Percentiles rank a stretch among this genome's conserved stretches.
These are phyloP conservation scores for Elsinoe necatrix DNA, from an alignment of 2,329 filamentous ascomycete genomes.

Conservation along the genomic window DNA sequence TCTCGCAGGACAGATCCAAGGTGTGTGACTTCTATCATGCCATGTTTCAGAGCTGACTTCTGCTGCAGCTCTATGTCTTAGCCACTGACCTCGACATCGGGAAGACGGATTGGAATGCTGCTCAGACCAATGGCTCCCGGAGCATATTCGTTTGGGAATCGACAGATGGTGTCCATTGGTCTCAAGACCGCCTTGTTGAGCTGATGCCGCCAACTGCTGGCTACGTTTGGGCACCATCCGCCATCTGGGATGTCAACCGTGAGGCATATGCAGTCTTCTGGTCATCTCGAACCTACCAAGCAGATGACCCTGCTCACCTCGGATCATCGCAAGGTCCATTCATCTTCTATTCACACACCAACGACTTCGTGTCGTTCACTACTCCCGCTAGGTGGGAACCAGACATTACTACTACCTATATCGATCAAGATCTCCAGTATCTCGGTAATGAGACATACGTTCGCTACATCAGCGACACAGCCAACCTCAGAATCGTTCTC, in stretches of 20 bases:
- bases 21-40: background rate
- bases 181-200: conserved; percentile 38
- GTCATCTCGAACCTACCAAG: conserved; percentile 39
- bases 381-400: conserved; percentile 45
- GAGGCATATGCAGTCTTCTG: conserved; percentile 43
- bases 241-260: conserved; percentile 44
- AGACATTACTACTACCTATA: conserved; percentile 39
- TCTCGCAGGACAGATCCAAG: conserved; percentile 4
- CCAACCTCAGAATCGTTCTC: conserved; percentile 44
- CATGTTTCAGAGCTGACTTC: background rate
- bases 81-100: conserved; percentile 31
- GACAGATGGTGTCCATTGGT: conserved; percentile 45
- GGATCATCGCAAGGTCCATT: conserved; percentile 29
- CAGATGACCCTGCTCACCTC: conserved; percentile 42
- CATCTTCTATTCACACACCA: conserved; percentile 49
- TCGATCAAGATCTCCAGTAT: conserved; percentile 49
- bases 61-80: conserved; percentile 38
- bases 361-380: conserved; percentile 47
- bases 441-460: conserved; percentile 36
- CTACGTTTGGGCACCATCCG: conserved; percentile 52
- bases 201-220: conserved; percentile 35
- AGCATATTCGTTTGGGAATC: conserved; percentile 51
- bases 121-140: conserved; percentile 44
- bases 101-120: conserved; percentile 40
- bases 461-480: conserved; percentile 50